phyloP scores from a whole-genome alignment of 106 monocot genomes.

The Cymbidium sinense region DNA sequence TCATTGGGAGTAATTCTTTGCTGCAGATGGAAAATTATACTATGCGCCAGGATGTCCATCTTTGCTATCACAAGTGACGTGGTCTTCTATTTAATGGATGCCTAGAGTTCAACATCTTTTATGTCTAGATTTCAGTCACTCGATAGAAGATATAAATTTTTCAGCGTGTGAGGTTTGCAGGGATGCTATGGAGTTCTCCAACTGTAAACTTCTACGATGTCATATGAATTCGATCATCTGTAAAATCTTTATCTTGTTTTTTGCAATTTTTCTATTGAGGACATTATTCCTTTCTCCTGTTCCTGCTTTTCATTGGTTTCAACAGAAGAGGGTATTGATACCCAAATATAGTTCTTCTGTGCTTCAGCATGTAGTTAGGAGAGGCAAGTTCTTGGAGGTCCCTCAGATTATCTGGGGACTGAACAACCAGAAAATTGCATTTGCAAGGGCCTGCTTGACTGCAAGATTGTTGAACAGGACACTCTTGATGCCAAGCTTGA shows the following conservation, averaged over 20 bases:
- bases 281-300: constrained; percentile 28
- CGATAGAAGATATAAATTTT: neutral
- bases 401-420: constrained; percentile 99
- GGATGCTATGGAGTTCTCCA: constrained; percentile 11
- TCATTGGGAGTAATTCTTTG: too few relatives aligned
- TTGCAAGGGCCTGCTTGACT: constrained; percentile 84
- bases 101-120: neutral
- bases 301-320: constrained; percentile 23
- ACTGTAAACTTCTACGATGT: constrained; percentile 10
- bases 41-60: too few relatives aligned
- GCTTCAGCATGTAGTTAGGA: constrained; percentile 22
- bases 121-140: neutral
- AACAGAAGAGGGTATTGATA: constrained; percentile 6
- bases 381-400: constrained; percentile 78
- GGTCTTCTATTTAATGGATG: neutral
- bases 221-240: constrained; percentile 23
- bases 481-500: constrained; percentile 84
- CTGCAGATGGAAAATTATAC: too few relatives aligned
- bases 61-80: neutral
- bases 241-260: constrained; percentile 28
- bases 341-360: constrained; percentile 12
- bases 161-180: neutral
- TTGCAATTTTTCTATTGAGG: constrained; percentile 33
- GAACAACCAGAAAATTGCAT: constrained; percentile 96
- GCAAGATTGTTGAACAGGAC: constrained; percentile 77